Percentiles rank a stretch among this genome's conserved stretches.
Conservation (phyloP, 768 basidiomycete genomes). For the Lepiota brunneoincarnata region DNA sequence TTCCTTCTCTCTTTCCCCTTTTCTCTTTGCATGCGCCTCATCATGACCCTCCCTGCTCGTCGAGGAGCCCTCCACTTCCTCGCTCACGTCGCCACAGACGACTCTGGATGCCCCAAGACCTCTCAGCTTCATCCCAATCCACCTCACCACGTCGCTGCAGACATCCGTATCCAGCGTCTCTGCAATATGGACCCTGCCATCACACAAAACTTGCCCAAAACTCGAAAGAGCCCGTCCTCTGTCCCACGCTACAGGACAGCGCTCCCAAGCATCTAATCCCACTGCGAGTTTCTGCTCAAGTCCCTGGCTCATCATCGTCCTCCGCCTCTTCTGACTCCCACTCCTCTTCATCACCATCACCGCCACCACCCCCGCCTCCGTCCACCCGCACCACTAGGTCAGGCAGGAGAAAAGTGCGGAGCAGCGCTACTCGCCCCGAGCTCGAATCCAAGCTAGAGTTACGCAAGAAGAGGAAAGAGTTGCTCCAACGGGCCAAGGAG, state of each 20-base stretch:
- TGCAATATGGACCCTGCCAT: conserved; percentile 14
- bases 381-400: conserved; percentile 21
- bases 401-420: conserved; percentile 14
- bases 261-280: conserved; percentile 14
- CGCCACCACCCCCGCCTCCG: conserved; percentile 22
- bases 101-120: conserved; percentile 16
- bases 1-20: conserved; percentile 22
- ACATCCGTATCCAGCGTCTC: conserved; percentile 19
- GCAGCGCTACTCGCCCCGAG: conserved; percentile 23
- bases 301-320: conserved; percentile 8
- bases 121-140: conserved; percentile 14
- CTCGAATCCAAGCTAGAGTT: conserved; percentile 28
- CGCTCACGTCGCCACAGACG: conserved; percentile 31
- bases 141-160: conserved; percentile 13
- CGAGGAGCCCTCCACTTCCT: conserved; percentile 35
- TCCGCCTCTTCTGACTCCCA: conserved; percentile 30
- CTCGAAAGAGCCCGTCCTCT: conserved; percentile 17
- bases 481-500: conserved; percentile 34
- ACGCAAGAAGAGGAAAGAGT: conserved; percentile 29
- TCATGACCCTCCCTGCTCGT: conserved; percentile 26
- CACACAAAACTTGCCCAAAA: conserved; percentile 23
- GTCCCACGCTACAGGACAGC: conserved; percentile 15
- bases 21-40: conserved; percentile 25
- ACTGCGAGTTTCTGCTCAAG: not conserved
- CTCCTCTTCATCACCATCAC: conserved; percentile 18